Percentiles rank a stretch among this genome's conserved stretches.
Evolutionary conservation across 208 protist genomes (phyloP).

Genomic region (Trypanosoma platydactyli): DNA sequence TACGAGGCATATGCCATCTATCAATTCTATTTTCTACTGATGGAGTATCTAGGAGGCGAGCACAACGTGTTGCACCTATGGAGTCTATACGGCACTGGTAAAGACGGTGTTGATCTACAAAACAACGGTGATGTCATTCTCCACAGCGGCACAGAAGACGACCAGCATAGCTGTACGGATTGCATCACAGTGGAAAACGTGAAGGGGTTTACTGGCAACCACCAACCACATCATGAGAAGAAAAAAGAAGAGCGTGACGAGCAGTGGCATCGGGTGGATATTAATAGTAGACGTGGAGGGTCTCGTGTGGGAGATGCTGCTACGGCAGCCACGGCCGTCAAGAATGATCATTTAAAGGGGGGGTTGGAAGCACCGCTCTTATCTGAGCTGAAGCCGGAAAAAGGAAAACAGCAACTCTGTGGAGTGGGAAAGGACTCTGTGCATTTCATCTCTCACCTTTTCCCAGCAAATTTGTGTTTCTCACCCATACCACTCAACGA

Average conservation of each 20-base stretch:
- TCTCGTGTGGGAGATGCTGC: background rate
- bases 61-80: slow-evolving; percentile 10
- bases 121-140: background rate
- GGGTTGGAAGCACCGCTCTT: background rate
- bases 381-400: background rate
- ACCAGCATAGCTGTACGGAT: too few relatives aligned
- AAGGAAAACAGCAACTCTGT: background rate
- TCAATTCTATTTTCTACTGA: slow-evolving; percentile 47
- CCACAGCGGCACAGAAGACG: background rate
- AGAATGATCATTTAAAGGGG: background rate
- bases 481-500: slow-evolving; percentile 26
- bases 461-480: slow-evolving; percentile 30
- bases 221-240: background rate
- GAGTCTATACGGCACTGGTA: slow-evolving; percentile 4
- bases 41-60: slow-evolving; percentile 50
- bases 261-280: background rate
- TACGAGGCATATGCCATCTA: slow-evolving; percentile 71
- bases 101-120: background rate
- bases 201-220: too few relatives aligned
- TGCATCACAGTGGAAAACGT: too few relatives aligned
- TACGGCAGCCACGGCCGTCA: background rate
- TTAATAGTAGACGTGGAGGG: background rate
- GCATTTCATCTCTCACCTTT: slow-evolving; percentile 25
- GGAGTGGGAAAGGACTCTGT: background rate
- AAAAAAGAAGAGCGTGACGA: background rate